Base-by-base conservation (phyloP, 228 moss, liverwort and hornwort species). In the Sphagnum magellanicum region DNA sequence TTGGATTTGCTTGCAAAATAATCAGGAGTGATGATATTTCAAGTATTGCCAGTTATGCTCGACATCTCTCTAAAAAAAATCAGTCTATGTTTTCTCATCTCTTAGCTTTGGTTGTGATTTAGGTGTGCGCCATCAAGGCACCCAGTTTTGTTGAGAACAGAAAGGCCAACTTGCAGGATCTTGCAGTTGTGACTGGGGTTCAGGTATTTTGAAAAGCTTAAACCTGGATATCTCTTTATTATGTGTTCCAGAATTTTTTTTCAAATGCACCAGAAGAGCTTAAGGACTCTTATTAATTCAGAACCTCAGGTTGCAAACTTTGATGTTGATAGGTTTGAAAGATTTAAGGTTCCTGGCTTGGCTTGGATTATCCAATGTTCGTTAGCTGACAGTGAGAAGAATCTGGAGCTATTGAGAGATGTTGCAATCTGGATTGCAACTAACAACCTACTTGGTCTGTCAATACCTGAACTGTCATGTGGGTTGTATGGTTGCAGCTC, bases 401-500 rank as follows among this genome's bases (percentile, higher is more conserved):
- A 12, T 55, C 12, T 55, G 12, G 9, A 1, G 55, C 8, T 55
- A 12, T 55, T 55, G 55, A 12, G 4, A 8, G 55, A 55, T 32
- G 32, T 32, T 32, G 32, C 32, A 3, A 3, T 32, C 32, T 32
- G 32, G 32, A 32, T 32, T 32, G 32, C 32, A 32, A 32, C 32
- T 32, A 2, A 32, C 32, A 32, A 32, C 32, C 32, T 32, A 32
- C 32, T 32, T 32, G 32, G 32, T 32, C 8, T 12, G 8, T 55
- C 12, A 8, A 8, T 8, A 12, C 55, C 32, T 32, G 32, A 32
- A 32, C 32, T 32, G 32, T 32, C 3, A 32, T 32, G 32, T 62
- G 16, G 8, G 9, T 5, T 14, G 6, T 7, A 17, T 60, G 68
- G 4, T 53, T 77, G 75, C 90, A 95, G 90, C 71, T 95, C 70